Evolutionary conservation across 495 filamentous ascomycete species (phyloP).

Genomic region (Rostrohypoxylon terebratum): DNA sequence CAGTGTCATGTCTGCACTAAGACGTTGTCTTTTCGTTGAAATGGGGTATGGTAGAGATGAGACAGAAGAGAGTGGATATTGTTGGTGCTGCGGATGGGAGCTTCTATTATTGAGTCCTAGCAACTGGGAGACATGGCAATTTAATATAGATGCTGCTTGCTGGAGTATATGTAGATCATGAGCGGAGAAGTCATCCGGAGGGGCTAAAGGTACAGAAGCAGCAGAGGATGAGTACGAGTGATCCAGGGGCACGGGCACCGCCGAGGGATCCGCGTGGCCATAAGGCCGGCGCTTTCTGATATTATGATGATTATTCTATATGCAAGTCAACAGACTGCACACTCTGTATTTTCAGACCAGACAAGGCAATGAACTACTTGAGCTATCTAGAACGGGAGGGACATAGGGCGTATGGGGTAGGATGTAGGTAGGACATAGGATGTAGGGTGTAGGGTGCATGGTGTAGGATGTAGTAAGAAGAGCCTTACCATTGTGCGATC

Average conservation of each 20-base stretch:
- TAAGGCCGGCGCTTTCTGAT: constrained; percentile 62
- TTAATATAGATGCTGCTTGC: constrained; percentile 50
- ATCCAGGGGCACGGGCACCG: constrained; percentile 55
- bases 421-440: constrained; percentile 50
- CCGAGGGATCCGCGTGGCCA: constrained; percentile 55
- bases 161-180: constrained; percentile 57
- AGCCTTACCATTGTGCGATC: constrained; percentile 60
- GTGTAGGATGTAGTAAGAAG: constrained; percentile 50
- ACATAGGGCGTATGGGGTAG: constrained; percentile 39
- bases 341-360: constrained; percentile 42
- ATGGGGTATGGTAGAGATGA: constrained; percentile 37
- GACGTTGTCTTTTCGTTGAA: constrained; percentile 53
- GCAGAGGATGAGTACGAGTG: constrained; percentile 48
- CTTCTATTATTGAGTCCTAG: constrained; percentile 49
- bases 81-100: constrained; percentile 38
- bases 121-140: constrained; percentile 45
- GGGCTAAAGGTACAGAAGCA: constrained; percentile 44
- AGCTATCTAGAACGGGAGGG: constrained; percentile 42
- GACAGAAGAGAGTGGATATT: constrained; percentile 33
- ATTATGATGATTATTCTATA: constrained; percentile 61
- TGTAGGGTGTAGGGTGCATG: too few species aligned
- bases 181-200: constrained; percentile 48
- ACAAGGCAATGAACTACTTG: constrained; percentile 46
- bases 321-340: constrained; percentile 61
- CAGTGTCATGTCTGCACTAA: constrained; percentile 47